phyloP scores from a whole-genome alignment of 2,329 filamentous ascomycete species.

The Colletotrichum sp. region DNA sequence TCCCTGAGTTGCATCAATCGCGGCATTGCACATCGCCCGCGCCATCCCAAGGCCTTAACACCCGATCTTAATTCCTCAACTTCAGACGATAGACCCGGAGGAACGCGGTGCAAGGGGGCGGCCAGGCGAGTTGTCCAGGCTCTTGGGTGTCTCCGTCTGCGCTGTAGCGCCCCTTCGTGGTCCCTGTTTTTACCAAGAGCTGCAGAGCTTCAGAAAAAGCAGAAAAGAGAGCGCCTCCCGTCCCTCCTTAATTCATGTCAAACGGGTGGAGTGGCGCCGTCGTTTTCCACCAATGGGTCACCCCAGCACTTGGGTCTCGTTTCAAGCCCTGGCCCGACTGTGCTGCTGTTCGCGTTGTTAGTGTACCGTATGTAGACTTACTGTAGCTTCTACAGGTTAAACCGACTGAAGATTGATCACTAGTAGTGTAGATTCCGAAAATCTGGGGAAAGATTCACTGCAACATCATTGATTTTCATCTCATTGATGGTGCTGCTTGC shows the following conservation, averaged over 20 bases:
- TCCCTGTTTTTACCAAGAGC: neutral
- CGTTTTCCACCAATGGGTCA: neutral
- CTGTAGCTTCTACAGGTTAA: neutral
- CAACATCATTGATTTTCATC: neutral
- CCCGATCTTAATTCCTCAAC: slow-evolving; percentile 7
- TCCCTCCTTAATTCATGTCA: slow-evolving; percentile 18
- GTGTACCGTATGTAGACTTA: neutral
- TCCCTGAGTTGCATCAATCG: neutral
- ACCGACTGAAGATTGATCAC: neutral
- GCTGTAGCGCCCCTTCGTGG: neutral
- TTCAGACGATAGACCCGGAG: slow-evolving; percentile 6
- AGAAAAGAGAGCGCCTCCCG: neutral
- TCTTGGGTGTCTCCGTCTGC: neutral
- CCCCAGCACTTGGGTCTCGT: neutral
- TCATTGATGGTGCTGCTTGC: neutral
- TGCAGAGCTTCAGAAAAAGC: neutral
- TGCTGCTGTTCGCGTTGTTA: neutral
- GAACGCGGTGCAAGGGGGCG: neutral
- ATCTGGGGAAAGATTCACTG: neutral
- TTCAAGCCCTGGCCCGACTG: neutral
- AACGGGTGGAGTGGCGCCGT: slow-evolving; percentile 7
- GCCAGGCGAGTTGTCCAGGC: neutral
- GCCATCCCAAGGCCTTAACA: neutral
- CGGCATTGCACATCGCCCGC: neutral
- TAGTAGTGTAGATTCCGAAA: neutral